Evolutionary conservation across 805 yeast species (phyloP), one percentile per base, ranked within the genome.

Genomic region (Brettanomyces anomalus): DNA sequence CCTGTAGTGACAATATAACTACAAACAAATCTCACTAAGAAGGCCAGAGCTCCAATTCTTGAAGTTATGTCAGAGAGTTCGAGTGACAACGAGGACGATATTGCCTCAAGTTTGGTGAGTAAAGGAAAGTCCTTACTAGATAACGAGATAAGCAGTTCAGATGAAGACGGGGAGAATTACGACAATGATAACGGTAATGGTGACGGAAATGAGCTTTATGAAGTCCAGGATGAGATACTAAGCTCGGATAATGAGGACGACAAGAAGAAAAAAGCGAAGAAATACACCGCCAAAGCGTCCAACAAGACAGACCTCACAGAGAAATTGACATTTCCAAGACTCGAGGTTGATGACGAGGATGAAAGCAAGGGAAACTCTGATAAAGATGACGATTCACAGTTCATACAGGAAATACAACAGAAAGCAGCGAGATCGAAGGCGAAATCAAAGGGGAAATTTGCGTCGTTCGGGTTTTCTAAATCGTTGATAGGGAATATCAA

Each of bases 401-500:
- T 51, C 34, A 44, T 51, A 11, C 37, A 40, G 17, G 43, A 46
- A 35, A 52, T 51, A 24, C 44, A 47, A 36, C 42, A 72, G 69
- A 42, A 41, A 17, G 49, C 49, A 11, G 45, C 47, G 19, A 37
- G 49, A 41, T 47, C 43, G 37, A 80, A 77, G 54, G 79, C 78
- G 37, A 80, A 84, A 58, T 73, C 74, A 41, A 51, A 51, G 35
- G 95, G 96, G 33, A 76, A 94, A 20, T 90, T 90, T 68, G 86
- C 87, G 3, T 81, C 95, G 37, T 85, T 90, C 65, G 97, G 97
- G 1, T 71, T 93, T 39, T 82, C 95, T 14, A 82, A 81, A 56
- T 67, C 74, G 42, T 61, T 89, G 5, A 57, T 88, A 45, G 63
- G 70, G 18, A 90, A 87, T 54, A 81, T 93, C 43, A 58, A 76